Base-by-base conservation (phyloP, 176 grass and related monocot species). In the Musa beccarii region DNA sequence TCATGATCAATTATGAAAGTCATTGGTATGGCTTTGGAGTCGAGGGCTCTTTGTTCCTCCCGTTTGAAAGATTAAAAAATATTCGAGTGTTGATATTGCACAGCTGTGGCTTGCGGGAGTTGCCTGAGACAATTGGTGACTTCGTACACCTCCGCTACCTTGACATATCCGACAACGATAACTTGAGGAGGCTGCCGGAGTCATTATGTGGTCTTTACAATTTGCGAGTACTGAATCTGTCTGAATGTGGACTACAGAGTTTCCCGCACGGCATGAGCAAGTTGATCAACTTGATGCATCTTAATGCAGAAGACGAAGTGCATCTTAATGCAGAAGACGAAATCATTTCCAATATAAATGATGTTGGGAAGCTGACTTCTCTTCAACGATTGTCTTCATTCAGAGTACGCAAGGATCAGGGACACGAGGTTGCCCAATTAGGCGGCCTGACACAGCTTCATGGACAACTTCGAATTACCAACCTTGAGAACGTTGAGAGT, bases 171-270 rank as follows among this genome's bases (percentile, higher is more conserved):
- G n/a, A 15, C 22, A 22, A 75, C n/a, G n/a, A 22, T 17, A 78
- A 28, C 53, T 76, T 9, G 21, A 22, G 54, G 20, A 57, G n/a
- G 16, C 69, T 82, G 62, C 80, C 73, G 11, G 22, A 49, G 55
- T 82, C 80, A 69, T 20, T 82, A 49, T 29, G 72, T 9, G 43
- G 43, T 22, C 72, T 82, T 55, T 82, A 82, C 73, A 76, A 76
- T 59, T 55, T 82, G 20, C 80, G 76, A 69, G 10, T 69, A 20
- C 56, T 82, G 59, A 51, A 9, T 23, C 26, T 82, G 50, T n/a
- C 5, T 2, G 15, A 76, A 14, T 82, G 80, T 57, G 0, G 15
- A 67, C 67, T 76, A 69, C 51, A 11, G 53, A 25, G 53, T 34
- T 54, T 72, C 11, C 72, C 71, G 16, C 43, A 15, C 7, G 49